Evolutionary conservation across 2,329 filamentous ascomycete genomes (phyloP), one percentile per base, ranked within the genome.

Genomic region (Curvularia sp.): DNA sequence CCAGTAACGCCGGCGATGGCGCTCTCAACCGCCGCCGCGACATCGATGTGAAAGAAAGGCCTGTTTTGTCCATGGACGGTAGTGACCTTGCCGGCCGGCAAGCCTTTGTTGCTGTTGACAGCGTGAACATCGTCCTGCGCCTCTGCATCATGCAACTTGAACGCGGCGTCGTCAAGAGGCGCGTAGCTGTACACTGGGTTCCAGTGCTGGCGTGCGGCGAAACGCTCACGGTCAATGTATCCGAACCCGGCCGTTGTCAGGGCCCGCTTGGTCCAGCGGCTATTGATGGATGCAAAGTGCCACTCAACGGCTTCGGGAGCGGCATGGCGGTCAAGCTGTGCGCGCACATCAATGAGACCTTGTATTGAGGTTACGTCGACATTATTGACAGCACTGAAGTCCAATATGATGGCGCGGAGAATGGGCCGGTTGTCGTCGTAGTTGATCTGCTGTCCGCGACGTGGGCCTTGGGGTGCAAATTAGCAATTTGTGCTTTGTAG

Each of bases 121-220:
- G 49, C 32, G n/a, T 57, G 56, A 18, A 69, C 68, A 36, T 67
- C 65, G 7, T 73, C 70, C 18, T 70, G 65, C 3, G 64, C 65
- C 48, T 73, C 67, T 5, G 61, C 61, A 52, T 84, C 83, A 25
- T 83, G 80, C 25, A 83, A 80, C 68, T 92, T 88, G 87, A 7
- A 82, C 81, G 0, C 86, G 86, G 1, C 89, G 89, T 0, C 61
- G 89, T 61, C 92, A 87, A 63, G 96, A 87, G 97, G 92, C 2
- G 94, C 92, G 21, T 98, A 92, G 72, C 87, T 93, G 82, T 97
- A 98, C 64, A 98, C 93, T n/a, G 93, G 91, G 75, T 92, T 93
- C 94, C 93, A 98, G 28, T 72, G 68, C 67, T 86, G 84, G 6
- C 82, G 77, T 1, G 66, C 50, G 80, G 82, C 57, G 81, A 83